phyloP scores from a whole-genome alignment of 345 rosid genomes.

The Pugionium dolabratum region DNA sequence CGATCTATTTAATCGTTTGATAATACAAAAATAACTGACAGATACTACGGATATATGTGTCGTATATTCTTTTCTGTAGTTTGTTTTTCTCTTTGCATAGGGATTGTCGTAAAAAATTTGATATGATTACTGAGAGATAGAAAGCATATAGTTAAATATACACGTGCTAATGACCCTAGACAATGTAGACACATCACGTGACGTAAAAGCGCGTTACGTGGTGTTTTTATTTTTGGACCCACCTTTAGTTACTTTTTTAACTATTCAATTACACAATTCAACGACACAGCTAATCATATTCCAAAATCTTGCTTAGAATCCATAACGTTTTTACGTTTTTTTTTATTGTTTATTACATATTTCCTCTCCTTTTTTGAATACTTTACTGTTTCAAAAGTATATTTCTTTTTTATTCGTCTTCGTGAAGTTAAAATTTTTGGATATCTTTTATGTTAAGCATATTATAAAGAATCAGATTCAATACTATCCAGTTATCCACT shows the following conservation, averaged over 20 bases:
- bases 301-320: conserved; percentile 40
- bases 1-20: not conserved
- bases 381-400: not conserved
- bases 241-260: conserved; percentile 21
- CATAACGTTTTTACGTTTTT: conserved; percentile 14
- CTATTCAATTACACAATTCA: conserved; percentile 8
- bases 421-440: conserved; percentile 24
- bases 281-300: conserved; percentile 40
- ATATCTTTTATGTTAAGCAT: not conserved
- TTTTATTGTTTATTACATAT: not conserved
- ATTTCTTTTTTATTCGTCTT: conserved; percentile 13
- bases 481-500: conserved; percentile 25
- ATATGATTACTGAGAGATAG: conserved; percentile 5
- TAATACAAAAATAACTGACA: conserved; percentile 17
- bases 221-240: conserved; percentile 33
- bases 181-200: conserved; percentile 41
- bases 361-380: not conserved
- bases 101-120: conserved; percentile 27
- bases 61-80: not conserved
- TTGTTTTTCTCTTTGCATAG: conserved; percentile 12
- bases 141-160: conserved; percentile 20
- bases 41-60: conserved; percentile 21
- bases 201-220: conserved; percentile 42
- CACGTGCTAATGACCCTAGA: conserved; percentile 36
- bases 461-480: conserved; percentile 29